Conservation (phyloP, 352 stramenopile species). For the Aphanomyces invadans region DNA sequence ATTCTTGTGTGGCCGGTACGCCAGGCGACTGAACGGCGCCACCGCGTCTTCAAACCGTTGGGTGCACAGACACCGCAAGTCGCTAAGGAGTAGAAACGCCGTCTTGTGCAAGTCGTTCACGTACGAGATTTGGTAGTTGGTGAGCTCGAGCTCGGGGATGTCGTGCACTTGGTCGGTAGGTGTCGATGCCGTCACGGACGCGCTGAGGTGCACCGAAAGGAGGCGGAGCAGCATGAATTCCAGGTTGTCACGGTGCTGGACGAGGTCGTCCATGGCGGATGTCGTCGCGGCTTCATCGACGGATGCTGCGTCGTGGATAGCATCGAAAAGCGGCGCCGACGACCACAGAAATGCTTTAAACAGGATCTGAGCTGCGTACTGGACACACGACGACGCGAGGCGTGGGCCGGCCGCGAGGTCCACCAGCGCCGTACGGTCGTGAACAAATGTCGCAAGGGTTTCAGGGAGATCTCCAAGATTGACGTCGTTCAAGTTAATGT, state of each 20-base stretch:
- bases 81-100: slow-evolving; percentile 73
- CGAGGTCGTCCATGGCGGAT: slow-evolving; percentile 6
- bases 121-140: slow-evolving; percentile 3
- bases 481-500: slow-evolving; percentile 59
- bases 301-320: not conserved
- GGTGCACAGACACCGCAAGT: slow-evolving; percentile 71
- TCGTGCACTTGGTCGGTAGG: slow-evolving; percentile 13
- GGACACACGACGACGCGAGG: slow-evolving; percentile 42
- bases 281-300: slow-evolving; percentile 3
- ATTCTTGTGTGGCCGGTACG: slow-evolving; percentile 61
- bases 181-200: slow-evolving; percentile 1
- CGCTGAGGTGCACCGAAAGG: slow-evolving; percentile 17
- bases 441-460: not conserved
- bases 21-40: slow-evolving; percentile 47
- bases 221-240: slow-evolving; percentile 8
- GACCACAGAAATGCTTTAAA: slow-evolving; percentile 73
- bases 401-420: slow-evolving; percentile 28
- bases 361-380: slow-evolving; percentile 52
- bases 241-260: not conserved
- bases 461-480: slow-evolving; percentile 25
- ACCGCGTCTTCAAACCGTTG: slow-evolving; percentile 66
- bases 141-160: not conserved
- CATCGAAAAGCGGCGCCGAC: slow-evolving; percentile 47
- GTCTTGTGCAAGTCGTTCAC: slow-evolving; percentile 34
- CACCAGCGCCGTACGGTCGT: slow-evolving; percentile 3